Percentiles rank a stretch among this genome's conserved stretches.
phyloP scores from a whole-genome alignment of 1,284 basidiomycete species.

The Trichosporon faecale region DNA sequence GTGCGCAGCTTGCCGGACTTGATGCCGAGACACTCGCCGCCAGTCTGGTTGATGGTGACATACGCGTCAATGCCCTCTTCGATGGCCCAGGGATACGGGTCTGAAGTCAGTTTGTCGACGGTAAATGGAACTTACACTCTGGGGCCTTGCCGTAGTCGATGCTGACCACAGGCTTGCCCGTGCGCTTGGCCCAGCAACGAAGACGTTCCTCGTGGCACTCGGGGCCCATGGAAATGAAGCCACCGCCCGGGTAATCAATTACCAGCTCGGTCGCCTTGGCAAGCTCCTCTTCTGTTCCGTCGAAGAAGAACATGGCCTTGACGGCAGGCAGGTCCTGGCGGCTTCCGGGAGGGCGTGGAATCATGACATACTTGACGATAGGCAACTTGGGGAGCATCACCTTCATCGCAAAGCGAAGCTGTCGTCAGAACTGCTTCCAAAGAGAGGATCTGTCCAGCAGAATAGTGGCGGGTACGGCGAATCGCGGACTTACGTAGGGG shows the following conservation, averaged over 20 bases:
- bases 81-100: constrained; percentile 91
- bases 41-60: constrained; percentile 72
- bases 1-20: constrained; percentile 69
- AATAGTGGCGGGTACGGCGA: not conserved
- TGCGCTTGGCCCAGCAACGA: constrained; percentile 75
- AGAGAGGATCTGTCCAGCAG: not conserved
- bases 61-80: constrained; percentile 93
- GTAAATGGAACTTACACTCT: constrained; percentile 64
- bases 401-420: constrained; percentile 68
- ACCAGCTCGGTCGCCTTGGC: constrained; percentile 71
- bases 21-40: constrained; percentile 71
- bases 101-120: constrained; percentile 52
- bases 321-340: constrained; percentile 70
- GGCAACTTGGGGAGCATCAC: constrained; percentile 61
- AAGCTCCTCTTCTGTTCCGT: constrained; percentile 66
- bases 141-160: constrained; percentile 96
- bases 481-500: constrained; percentile 66
- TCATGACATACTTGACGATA: constrained; percentile 70
- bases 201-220: constrained; percentile 95
- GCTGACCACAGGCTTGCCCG: constrained; percentile 74
- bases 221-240: constrained; percentile 92
- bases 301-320: constrained; percentile 79
- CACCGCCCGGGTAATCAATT: constrained; percentile 90
- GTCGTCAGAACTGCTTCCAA: not conserved
- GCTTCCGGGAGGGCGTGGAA: constrained; percentile 75